Evolutionary conservation across 2,329 filamentous ascomycete genomes (phyloP), one percentile per base, ranked within the genome.

Genomic region (Microthyrium microscopicum): DNA sequence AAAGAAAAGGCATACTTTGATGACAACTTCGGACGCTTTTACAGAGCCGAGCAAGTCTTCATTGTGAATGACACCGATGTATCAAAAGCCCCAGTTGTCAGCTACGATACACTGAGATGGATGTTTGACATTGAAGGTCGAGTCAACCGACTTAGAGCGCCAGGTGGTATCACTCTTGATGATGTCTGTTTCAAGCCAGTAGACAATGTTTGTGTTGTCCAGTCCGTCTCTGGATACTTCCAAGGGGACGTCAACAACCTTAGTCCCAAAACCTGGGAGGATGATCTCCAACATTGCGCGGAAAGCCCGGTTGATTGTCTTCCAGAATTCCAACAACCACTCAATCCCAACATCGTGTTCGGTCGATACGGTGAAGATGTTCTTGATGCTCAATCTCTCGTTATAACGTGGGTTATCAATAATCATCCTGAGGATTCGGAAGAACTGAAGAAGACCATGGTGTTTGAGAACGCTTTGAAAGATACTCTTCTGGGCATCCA

Each of bases 1-100:
- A 70, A 83, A 50, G 87, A 98, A 52, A 98, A 98, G 58, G 68
- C 69, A 2, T 98, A 91, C 51, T 98, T 95, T 42, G 91, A 98
- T 50, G 54, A 70, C 22, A 84, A 83, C 45, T 98, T 98, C 51
- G 91, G 89, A 0, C 84, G 87, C 0, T 98, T 98, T 49, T 98
- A 89, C 56, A 79, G 89, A 26, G 79, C 85, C 0, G 81, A 98
- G 53, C 89, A 98, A 56, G 72, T 76, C 1, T 98, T 98, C 53
- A 55, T 98, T 11, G 83, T 95, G 40, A 98, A 95, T 41, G 85
- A 94, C 44, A 84, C 74, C 1, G 46, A 65, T 2, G n/a, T n/a
- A n/a, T 62, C 64, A 3, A 70, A 70, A 0, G 74, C 78, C 0
- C 80, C 83, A 1, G 83, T 95, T 2, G 58, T 98, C 36, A 84